Base-by-base conservation (phyloP, 2,329 filamentous ascomycete genomes). In the Diplodia mutila region DNA sequence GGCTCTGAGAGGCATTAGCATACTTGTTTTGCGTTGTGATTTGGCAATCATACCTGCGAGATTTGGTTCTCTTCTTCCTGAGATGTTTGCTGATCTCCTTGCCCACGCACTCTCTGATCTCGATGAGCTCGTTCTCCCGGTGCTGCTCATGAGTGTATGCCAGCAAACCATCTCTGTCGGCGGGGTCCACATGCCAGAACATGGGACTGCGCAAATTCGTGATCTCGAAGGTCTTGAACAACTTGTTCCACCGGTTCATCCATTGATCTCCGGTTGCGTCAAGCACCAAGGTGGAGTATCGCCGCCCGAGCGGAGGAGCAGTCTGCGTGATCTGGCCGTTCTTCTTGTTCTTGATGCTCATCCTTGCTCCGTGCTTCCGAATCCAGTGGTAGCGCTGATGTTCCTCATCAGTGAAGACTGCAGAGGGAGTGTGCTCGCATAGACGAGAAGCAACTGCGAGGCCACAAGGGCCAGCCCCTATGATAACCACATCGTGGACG, bases 381-480 rank as follows among this genome's bases (percentile, higher is more conserved):
- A 93, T 89, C 89, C 91, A 93, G 76, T 91, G 88, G 75, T 91
- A 94, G n/a, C 91, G 85, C 51, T 90, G 87, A 73, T 94, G 91
- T 74, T 94, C 92, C 71, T 92, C 90, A 74, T 94, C 91, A 0
- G 91, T 94, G 78, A 94, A 94, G 64, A 93, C 87, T 1, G 91
- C 91, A 0, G 90, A 91, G 0, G 91, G 91, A 0, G 90, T 91
- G 66, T 85, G 83, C 77, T 94, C 91, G 51, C 86, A 85, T 1
- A 94, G 84, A 4, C 91, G 86, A 1, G 91, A 88, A 9, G 92
- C 90, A 6, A 91, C 86, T 5, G 90, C 90, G 3, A 94, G 87
- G 4, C 91, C 91, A 70, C 88, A 91, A 4, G 91, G 91, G 0
- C 92, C 91, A 7, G 88, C 90, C 9, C 91, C 91, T 49, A 94